A percentile compares a stretch with the other conserved stretches of the same genome.
Evolutionary conservation across 2,329 filamentous ascomycete genomes (phyloP).

Genomic region (Calonectria pteridis): DNA sequence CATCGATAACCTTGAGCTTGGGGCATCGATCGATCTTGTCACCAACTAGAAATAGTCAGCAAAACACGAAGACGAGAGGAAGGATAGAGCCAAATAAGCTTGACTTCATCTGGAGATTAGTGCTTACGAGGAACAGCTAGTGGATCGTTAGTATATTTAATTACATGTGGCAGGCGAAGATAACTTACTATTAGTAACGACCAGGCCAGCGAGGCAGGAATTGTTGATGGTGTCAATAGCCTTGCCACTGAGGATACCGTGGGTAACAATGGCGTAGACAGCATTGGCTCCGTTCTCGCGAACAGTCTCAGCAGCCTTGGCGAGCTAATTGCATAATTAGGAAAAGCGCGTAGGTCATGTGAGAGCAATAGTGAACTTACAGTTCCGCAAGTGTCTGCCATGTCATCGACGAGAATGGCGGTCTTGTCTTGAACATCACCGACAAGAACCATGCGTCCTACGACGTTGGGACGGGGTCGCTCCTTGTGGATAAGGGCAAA

Average conservation of each 20-base stretch:
- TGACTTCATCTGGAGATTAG: background rate
- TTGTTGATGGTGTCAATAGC: slow-evolving; percentile 89
- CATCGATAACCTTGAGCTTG: slow-evolving; percentile 90
- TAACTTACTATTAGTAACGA: slow-evolving; percentile 83
- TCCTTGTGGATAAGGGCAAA: slow-evolving; percentile 99
- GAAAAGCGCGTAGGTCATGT: background rate
- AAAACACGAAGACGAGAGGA: background rate
- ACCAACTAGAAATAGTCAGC: slow-evolving; percentile 59
- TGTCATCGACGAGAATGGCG: slow-evolving; percentile 96
- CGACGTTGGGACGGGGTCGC: slow-evolving; percentile 85
- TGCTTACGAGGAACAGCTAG: slow-evolving; percentile 52
- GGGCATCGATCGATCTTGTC: slow-evolving; percentile 84
- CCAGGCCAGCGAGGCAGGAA: slow-evolving; percentile 80
- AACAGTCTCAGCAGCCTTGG: slow-evolving; percentile 90
- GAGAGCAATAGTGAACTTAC: slow-evolving; percentile 40
- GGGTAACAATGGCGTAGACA: slow-evolving; percentile 95
- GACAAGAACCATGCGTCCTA: slow-evolving; percentile 93
- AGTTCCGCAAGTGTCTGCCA: slow-evolving; percentile 96
- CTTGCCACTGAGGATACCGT: slow-evolving; percentile 89
- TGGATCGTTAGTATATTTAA: slow-evolving; percentile 39
- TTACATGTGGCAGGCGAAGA: background rate
- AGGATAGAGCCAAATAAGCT: background rate
- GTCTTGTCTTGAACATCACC: slow-evolving; percentile 92
- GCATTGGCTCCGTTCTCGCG: slow-evolving; percentile 88
- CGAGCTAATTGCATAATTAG: slow-evolving; percentile 50